Percentiles rank a stretch among this genome's conserved stretches.
Conservation (phyloP, 1,284 basidiomycete genomes). For the Phylloboletellus chloephorus region DNA sequence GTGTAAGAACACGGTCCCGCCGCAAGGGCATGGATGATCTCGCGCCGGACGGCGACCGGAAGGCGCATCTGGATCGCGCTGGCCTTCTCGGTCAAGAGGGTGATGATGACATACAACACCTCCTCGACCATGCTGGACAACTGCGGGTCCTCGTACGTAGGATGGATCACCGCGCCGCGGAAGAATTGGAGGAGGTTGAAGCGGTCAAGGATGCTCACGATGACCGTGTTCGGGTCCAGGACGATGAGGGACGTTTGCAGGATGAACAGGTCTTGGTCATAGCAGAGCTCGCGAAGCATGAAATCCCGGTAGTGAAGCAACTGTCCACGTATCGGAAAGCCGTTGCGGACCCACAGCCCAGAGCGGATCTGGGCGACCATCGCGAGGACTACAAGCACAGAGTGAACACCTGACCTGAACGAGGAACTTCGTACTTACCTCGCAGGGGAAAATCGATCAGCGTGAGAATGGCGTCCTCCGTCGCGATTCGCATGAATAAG, state of each 20-base stretch:
- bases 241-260: conserved; percentile 81
- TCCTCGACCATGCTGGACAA: conserved; percentile 89
- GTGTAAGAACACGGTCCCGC: conserved; percentile 88
- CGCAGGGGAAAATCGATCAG: conserved; percentile 83
- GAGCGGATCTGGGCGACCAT: conserved; percentile 94
- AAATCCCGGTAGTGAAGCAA: conserved; percentile 97
- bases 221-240: conserved; percentile 74
- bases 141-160: conserved; percentile 66
- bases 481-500: conserved; percentile 53
- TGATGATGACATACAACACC: conserved; percentile 82
- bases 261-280: conserved; percentile 94
- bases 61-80: conserved; percentile 71
- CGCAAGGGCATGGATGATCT: conserved; percentile 89
- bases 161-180: conserved; percentile 51
- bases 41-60: conserved; percentile 66
- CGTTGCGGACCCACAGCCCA: conserved; percentile 97
- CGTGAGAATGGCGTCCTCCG: conserved; percentile 59
- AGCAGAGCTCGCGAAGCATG: conserved; percentile 91
- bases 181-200: conserved; percentile 84
- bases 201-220: conserved; percentile 86
- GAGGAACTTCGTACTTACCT: conserved; percentile 46
- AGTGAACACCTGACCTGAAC: not conserved
- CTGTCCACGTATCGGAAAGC: conserved; percentile 92
- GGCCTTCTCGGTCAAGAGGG: conserved; percentile 80
- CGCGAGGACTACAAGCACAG: conserved; percentile 56